Evolutionary conservation across 2,329 filamentous ascomycete genomes (phyloP), one percentile per base, ranked within the genome.

Genomic region (Aspergillus fischeri): DNA sequence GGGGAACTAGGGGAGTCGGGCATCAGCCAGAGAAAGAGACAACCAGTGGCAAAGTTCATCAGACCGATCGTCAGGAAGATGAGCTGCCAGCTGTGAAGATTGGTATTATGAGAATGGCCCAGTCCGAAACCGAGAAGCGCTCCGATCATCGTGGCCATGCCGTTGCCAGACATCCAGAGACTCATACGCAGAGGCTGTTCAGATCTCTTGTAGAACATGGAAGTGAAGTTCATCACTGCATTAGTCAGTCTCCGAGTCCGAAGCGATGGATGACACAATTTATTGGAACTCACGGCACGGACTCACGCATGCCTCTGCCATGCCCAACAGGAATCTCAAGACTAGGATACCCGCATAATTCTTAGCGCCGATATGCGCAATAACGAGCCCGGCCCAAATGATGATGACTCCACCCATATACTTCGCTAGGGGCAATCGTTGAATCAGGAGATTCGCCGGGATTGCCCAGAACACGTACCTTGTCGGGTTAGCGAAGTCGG

Each of bases 321-420:
- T 70, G 25, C 78, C 78, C 66, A 81, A 72, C 2, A 80, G 69
- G 48, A 82, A 76, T 24, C 80, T 74, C 51, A 80, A 69, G 0
- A 77, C 73, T 1, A 82, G 65, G 5, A 81, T 71, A 9, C 75
- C 74, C 1, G 72, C 72, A 60, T 74, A 78, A 51, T 72, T 73
- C 49, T 66, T 71, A 0, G 72, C 72, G 1, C 69, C 74, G n/a
- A 71, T 67, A 54, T 76, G 74, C 9, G 71, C 67, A 55, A 73
- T 67, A 28, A 75, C 67, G n/a, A 78, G 61, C 0, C 69, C 62
- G 24, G 72, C 72, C 80, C 80, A 82, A 42, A 75, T 54, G 3
- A 74, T 54, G 6, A 75, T 64, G 70, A 78, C 77, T 2, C 63
- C 55, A 3, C 75, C 75, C 54, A 78, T 73, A 24, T 78, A 67